These are phyloP conservation scores for Furcasterigmium furcatum DNA, from an alignment of 2,329 filamentous ascomycete genomes.

Conservation along the genomic window DNA sequence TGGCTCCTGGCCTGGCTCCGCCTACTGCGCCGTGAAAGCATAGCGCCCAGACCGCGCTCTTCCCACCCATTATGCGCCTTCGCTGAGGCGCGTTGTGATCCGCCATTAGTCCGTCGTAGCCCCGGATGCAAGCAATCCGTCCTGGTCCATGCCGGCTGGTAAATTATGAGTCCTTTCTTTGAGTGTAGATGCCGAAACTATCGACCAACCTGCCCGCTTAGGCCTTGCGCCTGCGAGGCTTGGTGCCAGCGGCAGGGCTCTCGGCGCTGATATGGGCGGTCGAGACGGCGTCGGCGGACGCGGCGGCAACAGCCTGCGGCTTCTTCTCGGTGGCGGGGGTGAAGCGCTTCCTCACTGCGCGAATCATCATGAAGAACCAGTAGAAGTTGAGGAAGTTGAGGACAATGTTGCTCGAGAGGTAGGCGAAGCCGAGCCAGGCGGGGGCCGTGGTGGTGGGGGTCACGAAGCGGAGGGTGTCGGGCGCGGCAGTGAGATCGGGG, in stretches of 20 bases:
- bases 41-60: too few species aligned
- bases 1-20: too few species aligned
- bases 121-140: too few species aligned
- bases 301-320: slow-evolving; percentile 4
- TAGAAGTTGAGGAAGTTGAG: slow-evolving; percentile 77
- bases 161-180: too few species aligned
- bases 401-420: slow-evolving; percentile 66
- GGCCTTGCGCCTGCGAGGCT: background rate
- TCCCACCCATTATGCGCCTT: too few species aligned
- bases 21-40: too few species aligned
- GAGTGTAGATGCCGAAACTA: too few species aligned
- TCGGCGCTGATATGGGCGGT: background rate
- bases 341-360: slow-evolving; percentile 74
- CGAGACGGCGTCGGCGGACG: background rate
- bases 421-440: slow-evolving; percentile 65
- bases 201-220: too few species aligned
- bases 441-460: slow-evolving; percentile 53
- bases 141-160: too few species aligned
- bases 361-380: slow-evolving; percentile 87
- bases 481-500: slow-evolving; percentile 15
- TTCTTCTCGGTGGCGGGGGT: slow-evolving; percentile 18
- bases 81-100: too few species aligned
- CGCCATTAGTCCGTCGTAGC: too few species aligned
- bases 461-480: slow-evolving; percentile 47
- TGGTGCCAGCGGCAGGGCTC: background rate